phyloP scores from a whole-genome alignment of 345 rosid species.

The Citrus mangshanensis region DNA sequence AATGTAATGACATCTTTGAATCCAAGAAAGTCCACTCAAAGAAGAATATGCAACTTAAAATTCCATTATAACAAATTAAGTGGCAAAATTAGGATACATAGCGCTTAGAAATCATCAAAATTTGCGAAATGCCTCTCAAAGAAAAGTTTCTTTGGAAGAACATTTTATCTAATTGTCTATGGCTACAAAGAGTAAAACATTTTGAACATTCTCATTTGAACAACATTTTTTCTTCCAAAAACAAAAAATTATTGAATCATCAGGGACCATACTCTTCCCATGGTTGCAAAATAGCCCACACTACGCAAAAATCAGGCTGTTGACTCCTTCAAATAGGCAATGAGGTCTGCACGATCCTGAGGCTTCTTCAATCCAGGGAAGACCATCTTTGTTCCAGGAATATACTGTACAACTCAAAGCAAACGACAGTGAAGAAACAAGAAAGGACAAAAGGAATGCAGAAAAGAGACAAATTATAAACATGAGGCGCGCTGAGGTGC shows the following conservation, averaged over 20 bases:
- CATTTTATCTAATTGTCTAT: background rate
- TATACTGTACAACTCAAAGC: conserved; percentile 39
- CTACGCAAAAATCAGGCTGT: conserved; percentile 36
- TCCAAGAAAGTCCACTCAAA: background rate
- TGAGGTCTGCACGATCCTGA: conserved; percentile 74
- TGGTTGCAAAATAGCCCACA: conserved; percentile 5
- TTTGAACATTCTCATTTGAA: background rate
- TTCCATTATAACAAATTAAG: background rate
- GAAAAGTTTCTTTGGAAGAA: too few relatives aligned
- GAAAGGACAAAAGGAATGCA: background rate
- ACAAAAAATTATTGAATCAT: background rate
- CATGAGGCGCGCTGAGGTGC: too few relatives aligned
- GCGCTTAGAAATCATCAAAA: background rate
- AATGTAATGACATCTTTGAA: background rate
- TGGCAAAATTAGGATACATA: background rate
- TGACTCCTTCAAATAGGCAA: conserved; percentile 67
- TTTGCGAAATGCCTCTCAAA: background rate
- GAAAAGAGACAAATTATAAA: background rate
- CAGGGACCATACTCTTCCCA: background rate
- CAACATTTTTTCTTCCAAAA: background rate
- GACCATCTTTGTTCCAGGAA: conserved; percentile 86
- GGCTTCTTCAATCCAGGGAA: conserved; percentile 87
- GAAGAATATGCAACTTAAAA: background rate
- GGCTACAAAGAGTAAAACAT: background rate
- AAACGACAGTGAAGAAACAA: background rate